Evolutionary conservation across 352 stramenopile species (phyloP), one percentile per base, ranked within the genome.

Genomic region (Phytophthora brassicae): DNA sequence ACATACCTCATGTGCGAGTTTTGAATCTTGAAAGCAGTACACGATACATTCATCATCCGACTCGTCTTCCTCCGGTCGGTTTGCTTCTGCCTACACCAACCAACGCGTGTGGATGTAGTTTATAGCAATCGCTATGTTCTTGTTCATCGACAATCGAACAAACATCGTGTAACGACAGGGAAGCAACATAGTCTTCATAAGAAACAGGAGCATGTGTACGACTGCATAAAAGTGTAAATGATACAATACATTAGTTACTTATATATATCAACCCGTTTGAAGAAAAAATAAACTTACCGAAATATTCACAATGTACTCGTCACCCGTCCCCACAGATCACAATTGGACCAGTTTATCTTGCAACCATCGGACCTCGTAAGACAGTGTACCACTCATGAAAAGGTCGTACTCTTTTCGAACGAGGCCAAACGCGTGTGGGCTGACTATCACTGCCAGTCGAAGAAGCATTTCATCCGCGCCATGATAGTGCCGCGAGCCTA

Each of bases 71-170:
- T 53, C 42, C 0, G 53, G 53, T 19, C 41, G 29, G 60, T 38
- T 60, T 14, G 3, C 22, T 26, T 24, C 8, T 28, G 20, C 6
- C 7, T 5, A 22, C 45, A 9, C 8, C 5, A 56, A 6, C 52
- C 52, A 60, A 3, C 52, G 52, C 0, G n/a, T 4, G 19, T 60
- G 24, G 31, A 46, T 60, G 20, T 51, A 60, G 41, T 51, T 60
- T 5, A 51, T 20, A 3, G 52, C 28, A 6, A 60, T 60, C 20
- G 50, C 0, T 3, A 45, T 51, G 1, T 45, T 50, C 28, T 51
- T 60, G n/a, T n/a, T 38, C 5, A 9, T 11, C 28, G 2, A 8
- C 31, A 36, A 13, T 39, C 16, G 35, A 17, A 47, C 6, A 3
- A 56, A 4, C 24, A 23, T 59, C 38, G 11, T 59, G 53, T 19